phyloP scores from a whole-genome alignment of 1,284 basidiomycete genomes.

The Microbotryum intermedium region DNA sequence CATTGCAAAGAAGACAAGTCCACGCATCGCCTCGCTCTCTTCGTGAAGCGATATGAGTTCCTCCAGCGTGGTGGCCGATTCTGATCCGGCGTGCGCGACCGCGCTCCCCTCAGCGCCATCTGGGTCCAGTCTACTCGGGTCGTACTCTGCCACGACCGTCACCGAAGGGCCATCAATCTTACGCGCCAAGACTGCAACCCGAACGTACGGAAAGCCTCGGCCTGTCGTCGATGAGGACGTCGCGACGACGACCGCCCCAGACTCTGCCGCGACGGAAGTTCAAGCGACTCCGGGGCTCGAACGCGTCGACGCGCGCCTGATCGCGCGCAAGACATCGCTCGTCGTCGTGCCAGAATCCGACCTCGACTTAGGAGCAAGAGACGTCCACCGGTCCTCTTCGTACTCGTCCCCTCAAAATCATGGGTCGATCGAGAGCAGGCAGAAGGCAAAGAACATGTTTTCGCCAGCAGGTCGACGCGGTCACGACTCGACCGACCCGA shows the following conservation, averaged over 20 bases:
- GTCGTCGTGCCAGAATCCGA: slow-evolving; percentile 18
- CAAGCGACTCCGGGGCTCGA: not conserved
- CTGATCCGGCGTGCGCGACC: no score
- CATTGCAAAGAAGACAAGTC: no score
- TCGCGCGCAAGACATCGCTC: not conserved
- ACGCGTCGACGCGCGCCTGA: not conserved
- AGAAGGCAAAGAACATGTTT: not conserved
- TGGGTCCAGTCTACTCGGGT: no score
- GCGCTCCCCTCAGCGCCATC: no score
- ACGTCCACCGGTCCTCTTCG: not conserved
- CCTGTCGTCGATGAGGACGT: not conserved
- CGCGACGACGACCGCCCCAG: not conserved
- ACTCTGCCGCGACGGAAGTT: no score
- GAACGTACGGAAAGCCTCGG: not conserved
- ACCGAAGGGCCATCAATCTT: no score
- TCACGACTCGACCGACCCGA: slow-evolving; percentile 20
- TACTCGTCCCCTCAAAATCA: not conserved
- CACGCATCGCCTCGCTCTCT: no score
- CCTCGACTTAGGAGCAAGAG: not conserved
- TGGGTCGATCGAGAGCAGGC: not conserved
- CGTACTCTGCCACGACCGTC: no score
- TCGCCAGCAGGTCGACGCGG: slow-evolving; percentile 1
- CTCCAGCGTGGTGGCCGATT: no score
- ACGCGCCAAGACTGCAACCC: not conserved
- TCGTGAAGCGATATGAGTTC: no score